Evolutionary conservation across 2,329 filamentous ascomycete species (phyloP).

Genomic region (Monascus ruber): DNA sequence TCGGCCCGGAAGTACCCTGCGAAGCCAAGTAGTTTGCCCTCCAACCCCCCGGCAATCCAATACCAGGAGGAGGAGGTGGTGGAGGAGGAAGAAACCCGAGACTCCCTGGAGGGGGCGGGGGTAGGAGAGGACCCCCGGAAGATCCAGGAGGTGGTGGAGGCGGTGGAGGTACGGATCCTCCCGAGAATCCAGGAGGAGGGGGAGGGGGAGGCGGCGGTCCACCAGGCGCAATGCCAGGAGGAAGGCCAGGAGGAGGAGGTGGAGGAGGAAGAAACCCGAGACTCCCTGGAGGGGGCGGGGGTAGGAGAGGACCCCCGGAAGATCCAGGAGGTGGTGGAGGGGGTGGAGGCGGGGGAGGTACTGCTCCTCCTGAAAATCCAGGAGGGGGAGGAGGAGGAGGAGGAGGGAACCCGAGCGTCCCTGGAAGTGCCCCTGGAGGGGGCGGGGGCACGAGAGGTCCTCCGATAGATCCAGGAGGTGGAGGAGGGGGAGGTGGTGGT

Average conservation of each 20-base stretch:
- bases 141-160: conserved; percentile 40
- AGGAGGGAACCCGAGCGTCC: not conserved
- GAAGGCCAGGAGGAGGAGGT: conserved; percentile 27
- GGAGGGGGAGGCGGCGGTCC: conserved; percentile 23
- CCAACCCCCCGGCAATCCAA: conserved; percentile 45
- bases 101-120: conserved; percentile 26
- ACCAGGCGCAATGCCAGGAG: conserved; percentile 30
- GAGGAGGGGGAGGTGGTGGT: conserved; percentile 31
- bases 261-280: too few species aligned
- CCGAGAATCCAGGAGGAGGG: conserved; percentile 9
- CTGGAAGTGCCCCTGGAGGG: conserved; percentile 10
- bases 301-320: conserved; percentile 16
- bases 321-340: conserved; percentile 40
- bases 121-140: conserved; percentile 13
- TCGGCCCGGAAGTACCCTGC: conserved; percentile 42
- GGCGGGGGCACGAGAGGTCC: conserved; percentile 33
- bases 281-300: conserved; percentile 31
- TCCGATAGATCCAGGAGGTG: conserved; percentile 33
- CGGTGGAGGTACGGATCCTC: conserved; percentile 33
- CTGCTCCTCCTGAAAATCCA: conserved; percentile 20
- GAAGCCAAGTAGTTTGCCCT: conserved; percentile 63
- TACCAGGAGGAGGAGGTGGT: conserved; percentile 55
- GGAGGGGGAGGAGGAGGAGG: conserved; percentile 24
- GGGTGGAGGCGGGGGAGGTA: conserved; percentile 39
- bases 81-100: conserved; percentile 33